Percentiles rank a stretch among this genome's conserved stretches.
These are phyloP conservation scores for Phytophthora cactorum DNA, from an alignment of 352 stramenopile genomes.

Conservation along the genomic window DNA sequence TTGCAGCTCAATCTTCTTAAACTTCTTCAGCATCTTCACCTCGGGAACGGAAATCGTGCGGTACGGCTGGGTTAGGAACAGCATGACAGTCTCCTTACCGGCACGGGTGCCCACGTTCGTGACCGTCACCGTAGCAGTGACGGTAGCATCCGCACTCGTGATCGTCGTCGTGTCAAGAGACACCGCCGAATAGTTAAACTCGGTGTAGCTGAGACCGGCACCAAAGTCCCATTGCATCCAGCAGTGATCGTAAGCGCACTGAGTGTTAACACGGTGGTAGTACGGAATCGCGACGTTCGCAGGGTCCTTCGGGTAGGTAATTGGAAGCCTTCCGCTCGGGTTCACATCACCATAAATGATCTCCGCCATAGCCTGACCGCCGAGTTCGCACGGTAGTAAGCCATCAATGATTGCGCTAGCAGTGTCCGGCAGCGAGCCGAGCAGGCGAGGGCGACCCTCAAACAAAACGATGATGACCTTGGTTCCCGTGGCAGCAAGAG, in stretches of 20 bases:
- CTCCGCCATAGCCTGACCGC: constrained; percentile 83
- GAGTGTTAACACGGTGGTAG: constrained; percentile 61
- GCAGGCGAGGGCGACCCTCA: constrained; percentile 77
- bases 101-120: constrained; percentile 60
- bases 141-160: constrained; percentile 23
- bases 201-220: constrained; percentile 67
- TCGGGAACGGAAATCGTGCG: constrained; percentile 68
- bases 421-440: constrained; percentile 51
- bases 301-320: constrained; percentile 80
- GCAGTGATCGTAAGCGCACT: constrained; percentile 52
- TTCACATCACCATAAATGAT: constrained; percentile 82
- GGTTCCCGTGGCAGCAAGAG: constrained; percentile 63
- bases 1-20: constrained; percentile 71
- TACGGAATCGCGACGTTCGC: constrained; percentile 74
- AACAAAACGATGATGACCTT: constrained; percentile 86
- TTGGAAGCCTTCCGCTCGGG: constrained; percentile 76
- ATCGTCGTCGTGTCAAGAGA: constrained; percentile 47
- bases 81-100: constrained; percentile 77
- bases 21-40: constrained; percentile 82
- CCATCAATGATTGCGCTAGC: constrained; percentile 76
- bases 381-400: constrained; percentile 72
- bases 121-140: constrained; percentile 56
- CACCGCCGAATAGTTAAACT: constrained; percentile 58
- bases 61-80: constrained; percentile 76
- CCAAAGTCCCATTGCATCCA: constrained; percentile 42